phyloP scores from a whole-genome alignment of 1,284 basidiomycete species.

The Stereum hirsutum region DNA sequence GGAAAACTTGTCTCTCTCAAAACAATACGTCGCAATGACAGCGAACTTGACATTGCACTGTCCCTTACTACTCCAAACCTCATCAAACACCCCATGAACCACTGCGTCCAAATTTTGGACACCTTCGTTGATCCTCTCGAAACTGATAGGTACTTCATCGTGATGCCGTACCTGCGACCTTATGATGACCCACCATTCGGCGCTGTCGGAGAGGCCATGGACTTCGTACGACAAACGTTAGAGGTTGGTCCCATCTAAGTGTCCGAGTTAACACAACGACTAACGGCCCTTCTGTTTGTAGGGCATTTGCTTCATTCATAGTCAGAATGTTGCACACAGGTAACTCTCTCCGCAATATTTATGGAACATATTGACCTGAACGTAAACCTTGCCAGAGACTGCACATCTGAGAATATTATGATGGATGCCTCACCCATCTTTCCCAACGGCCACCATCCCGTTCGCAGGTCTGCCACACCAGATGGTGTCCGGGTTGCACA shows the following conservation, averaged over 20 bases:
- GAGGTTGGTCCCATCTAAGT: constrained; percentile 17
- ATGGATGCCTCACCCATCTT: constrained; percentile 11
- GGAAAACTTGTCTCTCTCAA: not conserved
- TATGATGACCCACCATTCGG: constrained; percentile 14
- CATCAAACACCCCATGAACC: constrained; percentile 15
- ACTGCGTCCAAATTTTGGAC: constrained; percentile 18
- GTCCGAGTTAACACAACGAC: no score
- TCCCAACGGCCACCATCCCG: constrained; percentile 13
- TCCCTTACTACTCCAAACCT: constrained; percentile 11
- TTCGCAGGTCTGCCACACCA: not conserved
- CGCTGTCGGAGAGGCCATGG: constrained; percentile 18
- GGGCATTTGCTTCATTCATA: constrained; percentile 13
- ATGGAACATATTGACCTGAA: not conserved
- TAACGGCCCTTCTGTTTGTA: not conserved
- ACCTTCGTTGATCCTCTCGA: constrained; percentile 13
- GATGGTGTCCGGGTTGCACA: not conserved
- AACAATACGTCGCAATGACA: constrained; percentile 3
- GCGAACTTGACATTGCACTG: constrained; percentile 14
- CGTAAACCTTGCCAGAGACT: constrained; percentile 8
- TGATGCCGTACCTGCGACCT: constrained; percentile 17
- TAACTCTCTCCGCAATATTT: not conserved
- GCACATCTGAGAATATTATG: constrained; percentile 11
- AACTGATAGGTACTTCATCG: constrained; percentile 11
- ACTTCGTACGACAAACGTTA: constrained; percentile 18
- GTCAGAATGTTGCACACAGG: constrained; percentile 12